Percentiles rank a stretch among this genome's conserved stretches.
phyloP scores from a whole-genome alignment of 139 green algal species.

The Pedinophyceae sp. region DNA sequence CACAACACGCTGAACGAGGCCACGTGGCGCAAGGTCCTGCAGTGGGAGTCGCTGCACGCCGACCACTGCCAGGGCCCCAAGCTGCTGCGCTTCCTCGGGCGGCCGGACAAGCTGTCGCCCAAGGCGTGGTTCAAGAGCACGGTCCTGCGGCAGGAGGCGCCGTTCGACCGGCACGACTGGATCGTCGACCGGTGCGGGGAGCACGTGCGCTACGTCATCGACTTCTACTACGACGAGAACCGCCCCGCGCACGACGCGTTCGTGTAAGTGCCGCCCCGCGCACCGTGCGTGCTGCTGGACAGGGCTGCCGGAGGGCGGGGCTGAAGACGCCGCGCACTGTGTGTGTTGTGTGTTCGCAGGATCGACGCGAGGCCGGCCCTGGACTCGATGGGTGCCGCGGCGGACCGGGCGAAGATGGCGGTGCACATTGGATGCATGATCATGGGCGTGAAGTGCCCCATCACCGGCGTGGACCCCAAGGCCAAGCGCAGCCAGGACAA shows the following conservation, averaged over 20 bases:
- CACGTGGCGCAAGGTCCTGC: constrained; percentile 64
- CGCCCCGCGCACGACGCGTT: background rate
- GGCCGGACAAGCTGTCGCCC: constrained; percentile 73
- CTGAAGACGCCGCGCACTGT: too few relatives aligned
- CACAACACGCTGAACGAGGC: constrained; percentile 92
- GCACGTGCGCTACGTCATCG: constrained; percentile 88
- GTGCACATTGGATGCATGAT: too few relatives aligned
- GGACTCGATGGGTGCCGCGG: constrained; percentile 40
- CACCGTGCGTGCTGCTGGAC: background rate
- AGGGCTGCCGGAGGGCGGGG: constrained; percentile 21
- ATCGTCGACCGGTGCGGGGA: constrained; percentile 66
- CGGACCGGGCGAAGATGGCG: constrained; percentile 79
- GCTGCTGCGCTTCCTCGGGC: constrained; percentile 65
- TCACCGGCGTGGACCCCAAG: too few relatives aligned
- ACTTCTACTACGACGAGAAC: constrained; percentile 93
- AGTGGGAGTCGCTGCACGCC: constrained; percentile 75
- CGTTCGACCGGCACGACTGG: constrained; percentile 93
- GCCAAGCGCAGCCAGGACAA: too few relatives aligned
- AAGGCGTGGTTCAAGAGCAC: constrained; percentile 43
- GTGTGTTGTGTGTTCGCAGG: too few relatives aligned
- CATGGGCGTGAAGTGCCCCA: too few relatives aligned
- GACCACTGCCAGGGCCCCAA: constrained; percentile 42
- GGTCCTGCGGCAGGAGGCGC: constrained; percentile 41
- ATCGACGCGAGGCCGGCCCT: constrained; percentile 68
- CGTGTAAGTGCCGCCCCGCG: background rate